Base-by-base conservation (phyloP, 208 protist species). In the Balamuthia mandrillaris region DNA sequence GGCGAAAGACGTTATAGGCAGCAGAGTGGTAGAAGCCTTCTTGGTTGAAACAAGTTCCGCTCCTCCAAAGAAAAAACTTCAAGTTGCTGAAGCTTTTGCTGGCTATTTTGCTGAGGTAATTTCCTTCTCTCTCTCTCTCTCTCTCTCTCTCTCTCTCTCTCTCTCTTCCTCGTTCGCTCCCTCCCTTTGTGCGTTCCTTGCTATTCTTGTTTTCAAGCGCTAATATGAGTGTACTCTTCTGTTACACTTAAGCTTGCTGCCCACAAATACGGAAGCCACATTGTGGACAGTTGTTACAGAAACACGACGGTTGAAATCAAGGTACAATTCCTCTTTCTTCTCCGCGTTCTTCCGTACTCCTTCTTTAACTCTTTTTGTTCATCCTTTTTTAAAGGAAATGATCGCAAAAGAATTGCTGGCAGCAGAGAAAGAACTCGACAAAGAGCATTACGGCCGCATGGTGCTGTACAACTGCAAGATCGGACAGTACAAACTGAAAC, bases 221-320 rank as follows among this genome's bases (percentile, higher is more conserved):
- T n/a, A n/a, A n/a, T n/a, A n/a, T n/a, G n/a, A n/a, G n/a, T n/a
- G n/a, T n/a, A n/a, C n/a, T n/a, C n/a, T n/a, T n/a, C n/a, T n/a
- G n/a, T n/a, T n/a, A n/a, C n/a, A n/a, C n/a, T n/a, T n/a, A 7
- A 51, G 65, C 41, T 75, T 9, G 65, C 65, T 29, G 65, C 52
- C 7, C 41, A 75, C 41, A 14, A 27, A 12, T 75, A 44, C 65
- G 65, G 65, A 37, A 75, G 65, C 65, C 65, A 75, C 65, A 75
- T 75, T 29, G 65, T 75, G 14, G 65, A 75, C 41, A 75, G 52
- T 37, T 75, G 65, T 44, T 75, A 75, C 65, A 75, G 52, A 44
- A n/a, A 37, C 27, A 44, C 39, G 27, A 44, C 45, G 24, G 65
- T 75, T 7, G 12, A 7, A 7, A n/a, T 31, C n/a, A 75, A 75